Evolutionary conservation across 805 yeast genomes (phyloP), one percentile per base, ranked within the genome.

Genomic region (Saccharomycopsis capsularis): DNA sequence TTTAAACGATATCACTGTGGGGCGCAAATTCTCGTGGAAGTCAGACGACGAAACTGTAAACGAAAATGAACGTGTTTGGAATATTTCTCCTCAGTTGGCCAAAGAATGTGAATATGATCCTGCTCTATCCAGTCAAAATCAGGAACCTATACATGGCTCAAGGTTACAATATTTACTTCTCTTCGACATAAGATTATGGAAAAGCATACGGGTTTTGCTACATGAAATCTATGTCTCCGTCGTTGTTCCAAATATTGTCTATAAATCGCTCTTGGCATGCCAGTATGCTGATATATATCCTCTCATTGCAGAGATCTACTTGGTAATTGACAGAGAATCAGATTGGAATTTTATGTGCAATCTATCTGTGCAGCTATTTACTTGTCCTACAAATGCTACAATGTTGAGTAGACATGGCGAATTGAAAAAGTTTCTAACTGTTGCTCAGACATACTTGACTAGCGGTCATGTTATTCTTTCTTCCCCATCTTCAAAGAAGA

Each of bases 241-340:
- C 0, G 64, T 87, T 51, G 78, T 86, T 16, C 76, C 86, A 13
- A 80, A 80, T 57, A 63, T 73, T 44, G 66, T 63, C 13, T 81
- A 71, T 60, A 81, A 81, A 58, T 62, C 72, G 27, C 60, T 81
- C n/a, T 67, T 85, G 37, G 81, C 84, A n/a, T 74, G 76, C 36
- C 91, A 88, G 57, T 89, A 88, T 59, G 84, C 88, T 39, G 95
- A 88, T 56, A 69, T 88, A 0, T 91, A 91, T 61, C 90, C 95
- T 0, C 73, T 76, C 6, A 65, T 86, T 15, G 79, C 85, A 1
- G 86, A 86, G 54, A 69, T 83, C 68, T 85, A 81, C 56, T 70
- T 85, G 42, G 66, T 74, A 0, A 66, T 75, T 42, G 96, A 88
- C 56, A 70, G 89, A 44, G 95, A 87, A 54, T 91, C 95, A 0